Base-by-base conservation (phyloP, 768 basidiomycete species). In the Phlebiopsis flavidoalba region DNA sequence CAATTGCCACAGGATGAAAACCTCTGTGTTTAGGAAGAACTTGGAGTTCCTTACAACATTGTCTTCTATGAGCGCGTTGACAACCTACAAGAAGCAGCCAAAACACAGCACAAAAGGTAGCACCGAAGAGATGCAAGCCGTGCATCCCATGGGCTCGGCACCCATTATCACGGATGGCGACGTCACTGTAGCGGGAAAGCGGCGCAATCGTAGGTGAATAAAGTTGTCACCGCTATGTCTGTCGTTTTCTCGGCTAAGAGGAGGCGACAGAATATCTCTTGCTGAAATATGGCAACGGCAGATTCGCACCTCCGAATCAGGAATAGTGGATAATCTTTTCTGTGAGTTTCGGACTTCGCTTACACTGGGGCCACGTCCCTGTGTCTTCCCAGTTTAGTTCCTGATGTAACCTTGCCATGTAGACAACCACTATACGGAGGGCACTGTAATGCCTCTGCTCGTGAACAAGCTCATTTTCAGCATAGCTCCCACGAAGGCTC, bases 1-100 rank as follows among this genome's bases (percentile, higher is more conserved):
- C 31, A 26, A 11, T 40, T n/a, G 19, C 14, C 12, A 15, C 47
- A 45, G 24, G 14, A 7, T 3, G 21, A 12, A n/a, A 46, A 21
- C 19, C 56, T 19, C 47, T 21, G 43, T n/a, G 36, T 47, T 31
- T 45, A 83, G 82, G 82, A 85, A 68, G 83, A 85, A 63, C 74
- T 85, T 37, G 70, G 69, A 49, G 58, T 77, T 5, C 71, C 73
- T 3, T 77, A 77, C 53, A 69, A 72, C 53, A 63, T 77, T 57
- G 73, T 73, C 64, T 66, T 68, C 37, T 73, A 74, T 57, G 54
- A 71, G 33, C 70, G 72, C 3, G 51, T 64, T 12, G 69, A 69
- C 19, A 36, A 48, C 49, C 49, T 60, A n/a, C n/a, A n/a, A n/a
- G n/a, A n/a, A n/a, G n/a, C n/a, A n/a, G n/a, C n/a, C n/a, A n/a